Evolutionary conservation across 1,284 basidiomycete species (phyloP), one percentile per base, ranked within the genome.

Genomic region (Ustilago trichophora): DNA sequence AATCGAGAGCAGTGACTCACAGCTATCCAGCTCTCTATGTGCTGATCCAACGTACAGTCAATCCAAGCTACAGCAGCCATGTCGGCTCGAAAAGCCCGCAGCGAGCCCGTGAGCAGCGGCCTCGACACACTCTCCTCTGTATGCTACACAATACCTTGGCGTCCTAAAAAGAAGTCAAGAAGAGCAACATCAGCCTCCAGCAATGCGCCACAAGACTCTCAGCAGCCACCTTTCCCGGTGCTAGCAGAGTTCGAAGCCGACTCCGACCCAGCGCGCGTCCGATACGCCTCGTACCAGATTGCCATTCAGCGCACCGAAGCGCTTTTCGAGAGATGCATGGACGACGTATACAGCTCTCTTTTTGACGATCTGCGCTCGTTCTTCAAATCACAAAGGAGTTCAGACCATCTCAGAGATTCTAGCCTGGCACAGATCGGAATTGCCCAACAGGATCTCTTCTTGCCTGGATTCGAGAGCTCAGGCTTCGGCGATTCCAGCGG

Each of bases 141-240:
- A 24, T 70, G 67, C 67, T 70, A 60, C 46, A 70, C 67, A 26
- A 60, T 70, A 41, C 67, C 67, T 4, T 65, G 67, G 60, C 55
- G 54, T 24, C 62, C 66, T 9, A 48, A 40, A 18, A 70, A 70
- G 42, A 53, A 52, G 29, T 24, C 49, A 2, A 54, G 45, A 35
- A 46, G 41, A 47, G 13, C 19, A 1, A 2, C 41, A 15, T 33
- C 51, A 16, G 31, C 36, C 5, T 21, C 35, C 12, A 34, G 18
- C 47, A 25, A 15, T 19, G 24, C n/a, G 11, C 16, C 19, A 4
- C 42, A 36, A 22, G 38, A 35, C 16, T 27, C 38, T 16, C 24
- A 27, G 3, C 38, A 46, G 16, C 51, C 50, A 2, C 51, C 51
- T 0, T 69, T 69, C 25, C 66, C 66, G 5, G 37, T 64, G 31